Conservation (phyloP, 2,329 filamentous ascomycete genomes). For the Talaromyces islandicus region DNA sequence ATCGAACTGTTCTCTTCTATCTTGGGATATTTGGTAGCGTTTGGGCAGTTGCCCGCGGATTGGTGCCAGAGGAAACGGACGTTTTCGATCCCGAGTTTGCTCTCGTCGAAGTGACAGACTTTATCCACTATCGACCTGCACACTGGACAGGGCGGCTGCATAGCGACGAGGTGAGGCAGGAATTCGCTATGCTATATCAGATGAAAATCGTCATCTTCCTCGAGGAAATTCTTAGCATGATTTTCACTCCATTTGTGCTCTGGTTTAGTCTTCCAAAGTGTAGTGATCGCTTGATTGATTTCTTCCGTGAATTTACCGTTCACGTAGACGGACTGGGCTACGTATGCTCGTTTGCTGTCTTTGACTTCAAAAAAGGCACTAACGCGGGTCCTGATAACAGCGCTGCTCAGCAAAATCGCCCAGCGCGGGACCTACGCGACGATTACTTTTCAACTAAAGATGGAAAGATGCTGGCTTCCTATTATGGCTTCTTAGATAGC, state of each 20-base stretch:
- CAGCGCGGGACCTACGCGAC: constrained; percentile 63
- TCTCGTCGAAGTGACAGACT: constrained; percentile 80
- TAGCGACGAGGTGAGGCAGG: constrained; percentile 83
- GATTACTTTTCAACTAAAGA: constrained; percentile 95
- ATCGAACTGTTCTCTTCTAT: constrained; percentile 86
- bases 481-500: constrained; percentile 90
- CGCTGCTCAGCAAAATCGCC: constrained; percentile 14
- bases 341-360: constrained; percentile 95
- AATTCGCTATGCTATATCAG: constrained; percentile 88
- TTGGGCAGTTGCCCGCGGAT: constrained; percentile 76
- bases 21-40: constrained; percentile 74
- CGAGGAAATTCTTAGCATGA: constrained; percentile 86
- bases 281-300: constrained; percentile 90
- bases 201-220: constrained; percentile 86
- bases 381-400: constrained; percentile 32
- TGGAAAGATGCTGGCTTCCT: constrained; percentile 96
- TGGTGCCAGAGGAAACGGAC: constrained; percentile 78
- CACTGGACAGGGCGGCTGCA: constrained; percentile 89
- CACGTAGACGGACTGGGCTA: constrained; percentile 95
- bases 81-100: constrained; percentile 92
- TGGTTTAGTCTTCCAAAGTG: constrained; percentile 81
- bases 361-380: constrained; percentile 85
- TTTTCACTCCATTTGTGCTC: constrained; percentile 84
- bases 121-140: constrained; percentile 83
- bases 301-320: constrained; percentile 95